A percentile compares a stretch with the other conserved stretches of the same genome.
Conservation (phyloP, 1,139 yeast species). For the Chernovozyma sophiae-reginae region DNA sequence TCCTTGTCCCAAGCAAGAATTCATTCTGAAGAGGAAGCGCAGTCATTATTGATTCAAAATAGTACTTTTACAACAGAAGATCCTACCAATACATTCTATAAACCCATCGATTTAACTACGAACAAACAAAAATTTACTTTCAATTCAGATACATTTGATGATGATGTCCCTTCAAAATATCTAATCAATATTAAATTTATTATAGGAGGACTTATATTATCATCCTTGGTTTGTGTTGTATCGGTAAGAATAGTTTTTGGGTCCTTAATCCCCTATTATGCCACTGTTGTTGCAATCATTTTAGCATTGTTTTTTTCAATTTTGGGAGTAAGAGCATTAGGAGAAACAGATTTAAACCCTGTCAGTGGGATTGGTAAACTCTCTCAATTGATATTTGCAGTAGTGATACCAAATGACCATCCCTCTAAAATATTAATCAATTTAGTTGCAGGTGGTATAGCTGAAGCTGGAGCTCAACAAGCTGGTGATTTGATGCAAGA, state of each 20-base stretch:
- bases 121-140: no score
- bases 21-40: constrained; percentile 10
- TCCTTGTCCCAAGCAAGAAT: no score
- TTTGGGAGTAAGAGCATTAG: constrained; percentile 87
- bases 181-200: constrained; percentile 52
- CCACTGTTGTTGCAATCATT: constrained; percentile 62
- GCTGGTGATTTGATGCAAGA: constrained; percentile 99
- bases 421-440: constrained; percentile 84
- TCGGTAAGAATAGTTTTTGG: constrained; percentile 70
- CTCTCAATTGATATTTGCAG: constrained; percentile 83
- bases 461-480: constrained; percentile 99
- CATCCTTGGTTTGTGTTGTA: constrained; percentile 63
- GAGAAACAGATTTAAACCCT: constrained; percentile 95
- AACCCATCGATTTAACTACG: not conserved
- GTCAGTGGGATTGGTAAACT: constrained; percentile 95
- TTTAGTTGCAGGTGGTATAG: constrained; percentile 91
- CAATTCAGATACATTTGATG: not conserved
- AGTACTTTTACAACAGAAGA: constrained; percentile 17
- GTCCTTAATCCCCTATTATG: constrained; percentile 62
- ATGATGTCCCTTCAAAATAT: constrained; percentile 23
- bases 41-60: constrained; percentile 4
- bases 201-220: constrained; percentile 54
- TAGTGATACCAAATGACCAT: constrained; percentile 68
- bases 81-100: constrained; percentile 9
- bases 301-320: constrained; percentile 77